Percentiles rank a stretch among this genome's conserved stretches.
Conservation (phyloP, 306 rosid species). For the Dalbergia cultrata region DNA sequence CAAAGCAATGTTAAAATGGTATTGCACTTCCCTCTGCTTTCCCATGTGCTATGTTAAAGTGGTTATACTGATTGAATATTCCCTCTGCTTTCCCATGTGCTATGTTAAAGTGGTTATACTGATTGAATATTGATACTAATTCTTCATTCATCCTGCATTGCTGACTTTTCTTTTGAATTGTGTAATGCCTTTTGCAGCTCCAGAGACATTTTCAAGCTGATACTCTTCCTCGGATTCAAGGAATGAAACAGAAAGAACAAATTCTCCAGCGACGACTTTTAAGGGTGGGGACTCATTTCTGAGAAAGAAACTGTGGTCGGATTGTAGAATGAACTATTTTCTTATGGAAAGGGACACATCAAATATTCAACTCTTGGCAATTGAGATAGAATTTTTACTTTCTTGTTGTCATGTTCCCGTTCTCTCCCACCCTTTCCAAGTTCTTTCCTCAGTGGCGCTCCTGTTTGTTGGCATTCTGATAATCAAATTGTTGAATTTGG, state of each 20-base stretch:
- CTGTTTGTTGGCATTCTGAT: conserved; percentile 25
- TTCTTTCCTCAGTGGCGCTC: neutral
- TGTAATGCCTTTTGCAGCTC: conserved; percentile 65
- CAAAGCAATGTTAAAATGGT: conserved; percentile 99
- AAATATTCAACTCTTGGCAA: neutral
- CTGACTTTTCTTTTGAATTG: conserved; percentile 28
- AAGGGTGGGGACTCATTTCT: conserved; percentile 64
- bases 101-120: conserved; percentile 1
- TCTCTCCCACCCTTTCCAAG: neutral
- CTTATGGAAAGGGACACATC: neutral
- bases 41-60: conserved; percentile 9
- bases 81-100: neutral
- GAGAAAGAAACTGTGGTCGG: conserved; percentile 13
- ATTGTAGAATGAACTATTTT: conserved; percentile 35
- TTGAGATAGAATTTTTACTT: conserved; percentile 15
- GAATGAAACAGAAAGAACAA: conserved; percentile 93
- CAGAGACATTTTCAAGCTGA: conserved; percentile 97
- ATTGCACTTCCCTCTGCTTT: conserved; percentile 22
- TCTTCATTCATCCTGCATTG: conserved; percentile 7
- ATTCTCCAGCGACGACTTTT: conserved; percentile 90
- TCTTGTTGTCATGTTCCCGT: neutral
- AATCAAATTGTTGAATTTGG: conserved; percentile 29
- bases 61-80: neutral
- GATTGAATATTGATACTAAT: neutral
- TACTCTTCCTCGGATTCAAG: conserved; percentile 85